Percentiles rank a stretch among this genome's conserved stretches.
Evolutionary conservation across 225 moss, liverwort and hornwort species (phyloP).

Genomic region (Thuidium tamariscinum): DNA sequence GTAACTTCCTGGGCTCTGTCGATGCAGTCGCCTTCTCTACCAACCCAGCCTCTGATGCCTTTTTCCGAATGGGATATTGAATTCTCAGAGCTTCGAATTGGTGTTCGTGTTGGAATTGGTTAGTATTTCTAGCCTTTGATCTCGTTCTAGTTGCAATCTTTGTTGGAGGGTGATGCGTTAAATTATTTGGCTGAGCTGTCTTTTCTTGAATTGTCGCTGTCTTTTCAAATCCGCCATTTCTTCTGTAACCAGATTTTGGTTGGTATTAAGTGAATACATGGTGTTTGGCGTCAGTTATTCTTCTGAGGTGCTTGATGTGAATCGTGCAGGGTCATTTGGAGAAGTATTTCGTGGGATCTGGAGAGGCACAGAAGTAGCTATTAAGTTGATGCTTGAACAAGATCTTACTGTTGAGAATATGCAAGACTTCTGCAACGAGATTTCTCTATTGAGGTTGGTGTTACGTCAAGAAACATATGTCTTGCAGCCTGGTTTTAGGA

Average conservation of each 20-base stretch:
- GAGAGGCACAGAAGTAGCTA: constrained; percentile 98
- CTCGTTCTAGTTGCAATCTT: background rate
- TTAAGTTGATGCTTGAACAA: constrained; percentile 97
- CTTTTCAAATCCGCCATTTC: background rate
- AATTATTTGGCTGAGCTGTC: background rate
- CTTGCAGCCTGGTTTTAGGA: background rate
- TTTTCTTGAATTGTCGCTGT: background rate
- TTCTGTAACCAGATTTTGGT: background rate
- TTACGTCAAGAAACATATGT: background rate
- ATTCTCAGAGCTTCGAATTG: constrained; percentile 85
- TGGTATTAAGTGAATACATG: background rate
- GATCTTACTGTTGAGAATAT: constrained; percentile 90
- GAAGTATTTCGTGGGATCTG: constrained; percentile 94
- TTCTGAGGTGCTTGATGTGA: constrained; percentile 4
- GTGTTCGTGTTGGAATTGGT: constrained; percentile 98
- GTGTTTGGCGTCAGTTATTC: background rate
- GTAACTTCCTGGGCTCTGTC: constrained; percentile 33
- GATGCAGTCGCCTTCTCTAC: constrained; percentile 68
- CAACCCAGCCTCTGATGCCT: constrained; percentile 80
- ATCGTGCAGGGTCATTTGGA: constrained; percentile 76
- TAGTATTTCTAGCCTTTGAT: background rate
- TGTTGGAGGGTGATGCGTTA: background rate
- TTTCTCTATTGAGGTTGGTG: constrained; percentile 73
- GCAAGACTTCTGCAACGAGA: constrained; percentile 97
- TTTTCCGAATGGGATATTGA: constrained; percentile 95